A percentile compares a stretch with the other conserved stretches of the same genome.
phyloP scores from a whole-genome alignment of 768 basidiomycete species.

The Filobasidium floriforme region DNA sequence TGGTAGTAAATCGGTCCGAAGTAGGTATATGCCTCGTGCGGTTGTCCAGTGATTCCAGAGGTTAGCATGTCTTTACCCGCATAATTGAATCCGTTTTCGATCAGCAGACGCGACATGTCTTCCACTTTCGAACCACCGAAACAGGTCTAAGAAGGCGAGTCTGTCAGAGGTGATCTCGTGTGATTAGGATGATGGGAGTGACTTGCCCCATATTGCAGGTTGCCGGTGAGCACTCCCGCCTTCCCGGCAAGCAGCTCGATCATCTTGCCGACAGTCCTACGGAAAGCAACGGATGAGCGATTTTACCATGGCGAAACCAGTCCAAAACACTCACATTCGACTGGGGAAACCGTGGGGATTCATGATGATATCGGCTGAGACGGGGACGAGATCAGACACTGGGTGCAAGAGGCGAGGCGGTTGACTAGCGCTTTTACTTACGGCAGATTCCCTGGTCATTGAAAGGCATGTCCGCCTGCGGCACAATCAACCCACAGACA shows the following conservation, averaged over 20 bases:
- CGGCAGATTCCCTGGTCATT: constrained; percentile 94
- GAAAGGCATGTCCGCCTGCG: constrained; percentile 98
- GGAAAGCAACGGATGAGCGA: background rate
- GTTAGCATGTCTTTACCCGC: constrained; percentile 99
- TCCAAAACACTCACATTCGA: constrained; percentile 50
- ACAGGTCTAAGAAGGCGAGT: constrained; percentile 47
- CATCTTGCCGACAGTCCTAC: constrained; percentile 99
- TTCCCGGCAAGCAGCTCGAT: constrained; percentile 95
- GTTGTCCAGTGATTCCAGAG: constrained; percentile 94
- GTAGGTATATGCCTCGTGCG: constrained; percentile 92
- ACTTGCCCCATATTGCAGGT: constrained; percentile 38
- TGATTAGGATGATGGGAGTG: background rate
- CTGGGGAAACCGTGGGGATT: constrained; percentile 99
- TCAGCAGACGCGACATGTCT: constrained; percentile 93
- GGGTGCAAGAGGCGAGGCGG: background rate
- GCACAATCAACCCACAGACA: constrained; percentile 96
- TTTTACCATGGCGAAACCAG: too few relatives aligned
- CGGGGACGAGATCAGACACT: constrained; percentile 18
- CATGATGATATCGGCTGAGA: constrained; percentile 83
- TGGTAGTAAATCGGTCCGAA: constrained; percentile 99
- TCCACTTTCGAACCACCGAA: constrained; percentile 98
- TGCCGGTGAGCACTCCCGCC: constrained; percentile 84
- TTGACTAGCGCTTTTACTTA: constrained; percentile 7
- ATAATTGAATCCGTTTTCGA: constrained; percentile 93
- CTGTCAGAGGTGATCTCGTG: background rate